These are phyloP conservation scores for Verbena officinalis DNA, from an alignment of 257 asterid genomes.

Conservation along the genomic window DNA sequence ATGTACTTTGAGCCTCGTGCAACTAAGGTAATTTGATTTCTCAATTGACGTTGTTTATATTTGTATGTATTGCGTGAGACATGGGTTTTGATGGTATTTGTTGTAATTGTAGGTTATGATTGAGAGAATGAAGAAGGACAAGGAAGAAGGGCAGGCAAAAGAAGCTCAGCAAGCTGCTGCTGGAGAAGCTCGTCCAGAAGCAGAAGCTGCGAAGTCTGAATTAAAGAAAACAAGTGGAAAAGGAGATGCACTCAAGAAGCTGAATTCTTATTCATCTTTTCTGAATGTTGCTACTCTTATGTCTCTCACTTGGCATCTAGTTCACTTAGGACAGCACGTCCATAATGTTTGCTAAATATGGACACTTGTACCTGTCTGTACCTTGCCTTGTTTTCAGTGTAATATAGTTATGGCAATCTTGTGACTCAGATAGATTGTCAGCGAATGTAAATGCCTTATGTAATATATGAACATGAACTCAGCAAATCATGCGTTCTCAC, in stretches of 20 bases:
- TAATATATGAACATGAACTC: background rate
- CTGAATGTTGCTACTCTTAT: conserved; percentile 51
- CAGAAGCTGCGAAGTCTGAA: conserved; percentile 17
- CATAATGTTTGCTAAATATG: conserved; percentile 20
- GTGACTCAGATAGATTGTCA: no score
- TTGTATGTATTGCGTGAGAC: no score
- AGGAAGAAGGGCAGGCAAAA: conserved; percentile 43
- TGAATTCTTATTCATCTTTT: conserved; percentile 52
- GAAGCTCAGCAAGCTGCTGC: background rate
- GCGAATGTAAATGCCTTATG: background rate
- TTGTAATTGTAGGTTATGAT: conserved; percentile 46
- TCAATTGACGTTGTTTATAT: no score
- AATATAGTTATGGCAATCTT: no score
- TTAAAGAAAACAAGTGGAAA: no score
- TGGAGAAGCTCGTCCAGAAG: background rate
- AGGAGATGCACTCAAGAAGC: conserved; percentile 27
- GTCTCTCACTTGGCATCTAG: conserved; percentile 56
- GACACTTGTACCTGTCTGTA: background rate
- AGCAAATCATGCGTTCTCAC: no score
- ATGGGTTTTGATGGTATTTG: background rate
- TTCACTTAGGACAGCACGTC: conserved; percentile 41
- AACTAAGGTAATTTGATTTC: conserved; percentile 40
- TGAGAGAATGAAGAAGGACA: conserved; percentile 62
- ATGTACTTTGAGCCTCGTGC: conserved; percentile 63
- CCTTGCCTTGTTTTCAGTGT: no score